phyloP scores from a whole-genome alignment of 306 rosid species.

The Sindora glabra region DNA sequence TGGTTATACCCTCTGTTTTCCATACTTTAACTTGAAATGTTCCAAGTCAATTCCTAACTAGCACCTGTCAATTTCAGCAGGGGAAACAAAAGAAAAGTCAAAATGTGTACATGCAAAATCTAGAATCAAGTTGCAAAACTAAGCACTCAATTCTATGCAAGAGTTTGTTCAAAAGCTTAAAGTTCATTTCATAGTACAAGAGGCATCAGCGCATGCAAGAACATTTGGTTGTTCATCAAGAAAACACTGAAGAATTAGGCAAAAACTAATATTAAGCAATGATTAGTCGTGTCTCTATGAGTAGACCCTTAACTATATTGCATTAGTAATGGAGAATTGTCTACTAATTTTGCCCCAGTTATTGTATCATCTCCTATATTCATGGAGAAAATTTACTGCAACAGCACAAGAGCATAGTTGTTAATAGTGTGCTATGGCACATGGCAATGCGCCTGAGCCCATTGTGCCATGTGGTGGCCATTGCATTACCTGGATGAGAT shows the following conservation, averaged over 20 bases:
- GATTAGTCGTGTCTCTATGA: neutral
- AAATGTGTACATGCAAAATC: neutral
- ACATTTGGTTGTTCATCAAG: slow-evolving; percentile 2
- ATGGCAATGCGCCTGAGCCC: too few relatives aligned
- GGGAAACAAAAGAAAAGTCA: neutral
- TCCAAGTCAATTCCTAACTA: slow-evolving; percentile 1
- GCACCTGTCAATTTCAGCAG: slow-evolving; percentile 12
- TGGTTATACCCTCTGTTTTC: neutral
- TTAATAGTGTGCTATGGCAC: too few relatives aligned
- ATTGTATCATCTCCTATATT: neutral
- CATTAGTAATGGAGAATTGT: neutral
- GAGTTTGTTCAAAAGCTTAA: neutral
- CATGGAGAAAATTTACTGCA: neutral
- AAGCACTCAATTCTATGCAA: neutral
- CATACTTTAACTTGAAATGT: neutral
- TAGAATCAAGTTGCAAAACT: neutral
- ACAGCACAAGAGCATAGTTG: too few relatives aligned
- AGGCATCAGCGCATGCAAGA: neutral
- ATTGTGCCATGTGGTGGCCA: too few relatives aligned
- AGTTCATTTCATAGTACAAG: too few relatives aligned
- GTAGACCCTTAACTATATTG: neutral
- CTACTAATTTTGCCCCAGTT: neutral
- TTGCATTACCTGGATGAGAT: too few relatives aligned
- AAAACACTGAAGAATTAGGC: neutral
- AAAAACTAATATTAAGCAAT: neutral